A percentile compares a stretch with the other conserved stretches of the same genome.
These are phyloP conservation scores for Allium fistulosum DNA, from an alignment of 106 monocot species.

Conservation along the genomic window DNA sequence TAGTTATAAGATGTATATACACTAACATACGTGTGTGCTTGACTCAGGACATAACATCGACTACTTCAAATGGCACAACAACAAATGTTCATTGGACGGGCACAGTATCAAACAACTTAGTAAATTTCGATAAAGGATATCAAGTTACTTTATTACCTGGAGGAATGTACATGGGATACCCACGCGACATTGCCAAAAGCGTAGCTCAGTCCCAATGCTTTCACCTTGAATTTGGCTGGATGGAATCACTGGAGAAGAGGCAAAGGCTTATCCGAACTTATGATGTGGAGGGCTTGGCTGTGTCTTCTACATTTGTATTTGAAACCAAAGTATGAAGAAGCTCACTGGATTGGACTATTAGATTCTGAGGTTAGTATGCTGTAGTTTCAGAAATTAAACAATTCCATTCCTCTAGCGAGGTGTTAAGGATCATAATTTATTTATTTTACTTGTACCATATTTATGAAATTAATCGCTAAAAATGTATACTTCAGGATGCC, in stretches of 20 bases:
- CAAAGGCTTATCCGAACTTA: slow-evolving; percentile 87
- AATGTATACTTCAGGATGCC: too few relatives aligned
- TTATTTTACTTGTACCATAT: too few relatives aligned
- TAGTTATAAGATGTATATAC: too few relatives aligned
- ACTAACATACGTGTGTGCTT: too few relatives aligned
- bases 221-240: slow-evolving; percentile 92
- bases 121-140: slow-evolving; percentile 76
- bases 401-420: too few relatives aligned
- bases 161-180: slow-evolving; percentile 94
- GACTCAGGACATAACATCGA: slow-evolving; percentile 33
- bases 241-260: slow-evolving; percentile 68
- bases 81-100: slow-evolving; percentile 84
- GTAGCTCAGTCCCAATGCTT: slow-evolving; percentile 73
- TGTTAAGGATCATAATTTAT: too few relatives aligned
- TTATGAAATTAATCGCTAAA: too few relatives aligned
- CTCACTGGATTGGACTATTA: too few relatives aligned
- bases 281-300: slow-evolving; percentile 69
- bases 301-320: slow-evolving; percentile 78
- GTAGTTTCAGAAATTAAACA: too few relatives aligned
- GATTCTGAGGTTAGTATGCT: too few relatives aligned
- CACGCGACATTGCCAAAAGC: slow-evolving; percentile 55
- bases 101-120: slow-evolving; percentile 42
- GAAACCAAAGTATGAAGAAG: slow-evolving; percentile 55
- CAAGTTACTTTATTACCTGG: slow-evolving; percentile 75
- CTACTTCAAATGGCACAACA: slow-evolving; percentile 19